Evolutionary conservation across 106 monocot genomes (phyloP), one percentile per base, ranked within the genome.

Genomic region (Agapanthus africanus): DNA sequence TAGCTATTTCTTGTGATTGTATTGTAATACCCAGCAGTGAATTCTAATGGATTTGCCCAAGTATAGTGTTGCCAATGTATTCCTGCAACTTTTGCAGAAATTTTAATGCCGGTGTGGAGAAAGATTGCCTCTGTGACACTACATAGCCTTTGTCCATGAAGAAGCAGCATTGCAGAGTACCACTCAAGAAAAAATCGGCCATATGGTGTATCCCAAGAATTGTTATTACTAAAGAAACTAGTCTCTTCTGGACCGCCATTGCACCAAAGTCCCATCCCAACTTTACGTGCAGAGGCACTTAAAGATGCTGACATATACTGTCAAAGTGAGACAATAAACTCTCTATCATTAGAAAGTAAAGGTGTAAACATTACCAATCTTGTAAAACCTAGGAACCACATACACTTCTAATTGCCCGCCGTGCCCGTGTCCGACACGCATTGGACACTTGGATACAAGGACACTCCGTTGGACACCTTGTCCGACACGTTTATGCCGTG

Each of bases 271-370:
- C 10, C 41, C 72, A 72, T 82, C 14, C 87, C 87, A 59, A 73
- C 46, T 10, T 79, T 59, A 26, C 37, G 76, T 41, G 87, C 81
- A 65, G 72, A 74, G 31, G 84, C 84, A 63, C 71, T 75, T 8
- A 91, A 67, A 51, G 91, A 87, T 62, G 84, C 87, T 36, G 78
- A 70, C 91, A 91, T 91, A 39, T 69, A 74, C 91, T 90, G 79
- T 19, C 32, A 46, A 70, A 40, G 16, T 34, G 37, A 65, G 4
- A 62, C 14, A 62, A 69, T 52, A 7, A 68, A 50, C 49, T 27
- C 11, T n/a, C 21, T 1, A 74, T 59, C 22, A 61, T 28, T n/a
- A 67, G 30, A 54, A 70, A 23, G 37, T 28, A 70, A 54, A 37
- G 49, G 22, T 54, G 18, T 36, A 61, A n/a, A n/a, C n/a, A n/a